Evolutionary conservation across 192 early-diverging fungal species (phyloP).

Genomic region (Phlyctochytrium arcticum): DNA sequence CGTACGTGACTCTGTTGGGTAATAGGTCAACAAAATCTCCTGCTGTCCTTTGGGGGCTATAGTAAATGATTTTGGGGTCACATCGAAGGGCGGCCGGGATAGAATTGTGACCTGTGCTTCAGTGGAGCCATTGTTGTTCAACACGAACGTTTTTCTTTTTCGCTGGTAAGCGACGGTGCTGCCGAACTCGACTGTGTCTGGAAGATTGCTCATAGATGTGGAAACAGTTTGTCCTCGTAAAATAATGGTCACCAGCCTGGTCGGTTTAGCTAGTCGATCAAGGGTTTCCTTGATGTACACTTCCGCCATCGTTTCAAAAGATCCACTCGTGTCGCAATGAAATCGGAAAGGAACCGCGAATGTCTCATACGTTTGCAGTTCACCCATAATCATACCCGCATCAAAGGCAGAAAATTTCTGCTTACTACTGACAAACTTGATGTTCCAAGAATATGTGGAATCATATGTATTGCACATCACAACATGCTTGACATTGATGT

Average conservation of each 20-base stretch:
- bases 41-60: conserved; percentile 40
- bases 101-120: conserved; percentile 45
- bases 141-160: conserved; percentile 29
- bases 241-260: conserved; percentile 37
- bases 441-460: conserved; percentile 43
- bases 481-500: conserved; percentile 38
- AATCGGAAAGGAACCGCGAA: conserved; percentile 48
- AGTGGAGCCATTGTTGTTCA: conserved; percentile 48
- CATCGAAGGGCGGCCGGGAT: conserved; percentile 45
- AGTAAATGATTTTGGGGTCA: conserved; percentile 40
- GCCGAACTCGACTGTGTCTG: conserved; percentile 55
- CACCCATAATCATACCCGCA: conserved; percentile 41
- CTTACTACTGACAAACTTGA: conserved; percentile 42
- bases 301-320: conserved; percentile 49
- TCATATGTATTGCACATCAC: conserved; percentile 46
- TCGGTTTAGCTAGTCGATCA: conserved; percentile 40
- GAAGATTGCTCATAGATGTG: conserved; percentile 46
- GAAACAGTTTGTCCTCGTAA: conserved; percentile 45
- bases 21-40: conserved; percentile 42
- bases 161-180: conserved; percentile 46
- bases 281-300: conserved; percentile 43
- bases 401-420: conserved; percentile 49
- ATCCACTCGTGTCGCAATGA: conserved; percentile 40
- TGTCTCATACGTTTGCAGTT: conserved; percentile 43
- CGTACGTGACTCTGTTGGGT: conserved; percentile 47